Base-by-base conservation (phyloP, 805 yeast species). In the Saturnispora besseyi region DNA sequence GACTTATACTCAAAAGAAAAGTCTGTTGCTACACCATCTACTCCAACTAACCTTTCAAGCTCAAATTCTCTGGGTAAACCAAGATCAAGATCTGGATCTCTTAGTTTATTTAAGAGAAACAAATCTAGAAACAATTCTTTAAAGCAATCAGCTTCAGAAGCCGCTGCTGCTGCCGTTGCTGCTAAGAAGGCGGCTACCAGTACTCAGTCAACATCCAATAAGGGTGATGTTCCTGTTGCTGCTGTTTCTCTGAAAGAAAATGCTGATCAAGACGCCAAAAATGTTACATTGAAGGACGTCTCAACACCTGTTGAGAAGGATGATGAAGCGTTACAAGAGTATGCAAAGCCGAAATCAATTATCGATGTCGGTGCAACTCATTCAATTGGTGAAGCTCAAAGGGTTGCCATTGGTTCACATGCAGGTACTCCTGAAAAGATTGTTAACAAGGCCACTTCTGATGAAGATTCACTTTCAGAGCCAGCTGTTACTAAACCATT, bases 1-100 rank as follows among this genome's bases (percentile, higher is more conserved):
- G 61, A 57, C 37, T 12, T 45, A 11, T 21, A 32, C n/a, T 62
- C 56, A 49, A 41, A 59, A n/a, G 60, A 59, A 53, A 57, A 56
- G 1, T 53, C 57, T 36, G 40, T 9, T 18, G 40, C 12, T 12
- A 18, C 40, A 4, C 21, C 40, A 4, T 36, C 40, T 4, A 56
- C 57, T 46, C 60, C 57, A 21, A 58, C 58, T 69, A 65, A 15
- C 64, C 64, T 72, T 41, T 72, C 73, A 51, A 68, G 69, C 51
- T 66, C 73, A 37, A 74, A 66, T 57, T 75, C 79, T 32, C 59
- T 65, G n/a, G 29, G 38, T n/a, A 48, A 50, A 70, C 73, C 41
- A 75, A 73, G 43, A 43, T 55, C 60, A 1, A 58, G 59, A 50
- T 53, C 59, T 9, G 53, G 53, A 41, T 55, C 60, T 6, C 37